Evolutionary conservation across 139 green algal species (phyloP).

Genomic region (Coelastrella sp.): DNA sequence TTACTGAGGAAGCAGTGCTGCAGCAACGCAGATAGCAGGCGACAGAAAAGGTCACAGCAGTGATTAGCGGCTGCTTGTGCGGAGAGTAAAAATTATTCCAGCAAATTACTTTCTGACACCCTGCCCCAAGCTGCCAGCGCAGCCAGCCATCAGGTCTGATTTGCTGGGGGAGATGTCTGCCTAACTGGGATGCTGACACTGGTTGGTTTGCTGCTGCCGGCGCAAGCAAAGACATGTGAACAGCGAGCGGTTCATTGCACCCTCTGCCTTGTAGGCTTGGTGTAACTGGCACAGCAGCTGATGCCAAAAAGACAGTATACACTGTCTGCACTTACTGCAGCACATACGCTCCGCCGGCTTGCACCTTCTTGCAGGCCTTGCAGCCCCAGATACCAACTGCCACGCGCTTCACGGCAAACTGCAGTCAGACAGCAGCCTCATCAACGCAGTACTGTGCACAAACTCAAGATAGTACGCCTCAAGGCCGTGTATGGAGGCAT

Average conservation of each 20-base stretch:
- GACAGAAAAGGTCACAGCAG: neutral
- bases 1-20: constrained; percentile 95
- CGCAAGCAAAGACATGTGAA: too few species aligned
- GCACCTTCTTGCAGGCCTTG: constrained; percentile 94
- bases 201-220: neutral
- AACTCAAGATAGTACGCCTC: neutral
- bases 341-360: constrained; percentile 95
- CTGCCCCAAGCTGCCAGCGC: too few species aligned
- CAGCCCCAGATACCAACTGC: constrained; percentile 99
- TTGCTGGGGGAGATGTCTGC: neutral
- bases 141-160: too few species aligned
- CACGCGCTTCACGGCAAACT: constrained; percentile 91
- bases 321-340: constrained; percentile 73
- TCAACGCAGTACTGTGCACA: neutral
- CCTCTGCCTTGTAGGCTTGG: neutral
- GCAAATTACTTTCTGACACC: too few species aligned
- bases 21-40: neutral
- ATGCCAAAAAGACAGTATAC: neutral
- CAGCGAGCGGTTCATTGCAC: neutral
- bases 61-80: neutral
- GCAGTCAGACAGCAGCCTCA: constrained; percentile 26
- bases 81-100: too few species aligned
- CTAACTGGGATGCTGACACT: neutral
- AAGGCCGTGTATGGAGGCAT: too few species aligned
- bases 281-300: neutral